Evolutionary conservation across 148 eudicot species (phyloP).

Genomic region (Polygonum maritimum): DNA sequence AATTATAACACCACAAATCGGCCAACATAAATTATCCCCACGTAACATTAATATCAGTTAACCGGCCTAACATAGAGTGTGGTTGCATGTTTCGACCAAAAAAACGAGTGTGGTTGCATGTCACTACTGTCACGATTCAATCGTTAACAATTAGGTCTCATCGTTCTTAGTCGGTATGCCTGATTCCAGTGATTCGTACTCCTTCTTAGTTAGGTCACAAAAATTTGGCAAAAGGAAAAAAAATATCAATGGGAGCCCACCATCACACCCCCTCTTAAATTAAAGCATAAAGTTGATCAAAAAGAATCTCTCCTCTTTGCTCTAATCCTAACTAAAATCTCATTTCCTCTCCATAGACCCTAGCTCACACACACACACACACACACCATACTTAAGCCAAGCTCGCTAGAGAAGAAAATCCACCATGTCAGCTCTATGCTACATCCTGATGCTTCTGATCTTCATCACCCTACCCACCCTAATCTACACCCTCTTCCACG

Average conservation of each 20-base stretch:
- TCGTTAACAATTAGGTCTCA: too few relatives aligned
- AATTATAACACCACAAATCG: too few relatives aligned
- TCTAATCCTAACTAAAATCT: not conserved
- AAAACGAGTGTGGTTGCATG: too few relatives aligned
- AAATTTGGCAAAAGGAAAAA: too few relatives aligned
- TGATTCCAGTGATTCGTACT: too few relatives aligned
- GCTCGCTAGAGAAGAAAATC: not conserved
- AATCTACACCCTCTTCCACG: constrained; percentile 23
- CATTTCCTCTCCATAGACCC: not conserved
- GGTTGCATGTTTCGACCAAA: too few relatives aligned
- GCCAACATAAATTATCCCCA: too few relatives aligned
- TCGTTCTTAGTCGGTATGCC: too few relatives aligned
- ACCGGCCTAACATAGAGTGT: too few relatives aligned
- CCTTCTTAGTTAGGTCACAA: too few relatives aligned
- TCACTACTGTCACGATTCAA: too few relatives aligned
- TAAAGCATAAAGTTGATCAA: not conserved
- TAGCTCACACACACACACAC: not conserved
- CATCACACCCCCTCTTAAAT: not conserved
- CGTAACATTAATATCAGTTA: too few relatives aligned
- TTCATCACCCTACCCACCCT: constrained; percentile 15
- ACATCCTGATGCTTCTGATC: constrained; percentile 13
- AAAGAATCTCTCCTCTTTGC: not conserved
- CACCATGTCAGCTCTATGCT: constrained; percentile 11
- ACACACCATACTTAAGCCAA: not conserved
- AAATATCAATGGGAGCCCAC: not conserved